A percentile compares a stretch with the other conserved stretches of the same genome.
Conservation (phyloP, 2,329 filamentous ascomycete genomes). For the Sarocladiaceae sp. region DNA sequence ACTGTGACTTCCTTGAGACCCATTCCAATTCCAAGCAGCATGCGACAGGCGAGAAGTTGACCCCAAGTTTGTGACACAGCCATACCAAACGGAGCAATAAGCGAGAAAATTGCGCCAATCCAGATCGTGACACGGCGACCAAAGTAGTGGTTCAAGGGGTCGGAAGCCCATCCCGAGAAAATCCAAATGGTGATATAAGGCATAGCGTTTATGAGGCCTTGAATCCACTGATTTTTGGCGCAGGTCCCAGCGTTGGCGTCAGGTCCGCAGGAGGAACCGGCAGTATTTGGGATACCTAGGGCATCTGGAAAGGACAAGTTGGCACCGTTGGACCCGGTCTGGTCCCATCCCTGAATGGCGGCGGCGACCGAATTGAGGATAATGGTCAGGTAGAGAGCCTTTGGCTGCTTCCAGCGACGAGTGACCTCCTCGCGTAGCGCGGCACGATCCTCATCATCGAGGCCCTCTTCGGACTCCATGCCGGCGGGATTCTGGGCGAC, state of each 20-base stretch:
- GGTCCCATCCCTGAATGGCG: conserved; percentile 45
- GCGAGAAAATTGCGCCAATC: conserved; percentile 8
- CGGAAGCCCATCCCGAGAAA: conserved; percentile 20
- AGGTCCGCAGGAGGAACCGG: conserved; percentile 24
- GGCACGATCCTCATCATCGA: conserved; percentile 38
- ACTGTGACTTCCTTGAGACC: conserved; percentile 46
- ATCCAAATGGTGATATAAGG: conserved; percentile 37
- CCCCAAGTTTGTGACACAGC: conserved; percentile 6
- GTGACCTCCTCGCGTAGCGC: conserved; percentile 38
- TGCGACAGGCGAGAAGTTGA: conserved; percentile 12
- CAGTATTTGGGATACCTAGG: conserved; percentile 36
- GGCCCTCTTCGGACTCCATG: conserved; percentile 42
- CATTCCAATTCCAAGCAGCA: conserved; percentile 59
- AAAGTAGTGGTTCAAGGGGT: conserved; percentile 6
- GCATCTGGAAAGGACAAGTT: conserved; percentile 40
- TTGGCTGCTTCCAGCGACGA: conserved; percentile 40
- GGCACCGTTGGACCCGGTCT: conserved; percentile 43
- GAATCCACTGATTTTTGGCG: conserved; percentile 45
- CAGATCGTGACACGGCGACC: conserved; percentile 5
- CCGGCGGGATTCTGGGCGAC: conserved; percentile 30
- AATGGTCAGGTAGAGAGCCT: conserved; percentile 42
- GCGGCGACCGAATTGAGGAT: conserved; percentile 49
- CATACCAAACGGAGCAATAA: conserved; percentile 3
- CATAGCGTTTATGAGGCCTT: conserved; percentile 41
- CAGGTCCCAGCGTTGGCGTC: conserved; percentile 11